Base-by-base conservation (phyloP, 495 filamentous ascomycete genomes). In the Hapsidospora chrysogenum region DNA sequence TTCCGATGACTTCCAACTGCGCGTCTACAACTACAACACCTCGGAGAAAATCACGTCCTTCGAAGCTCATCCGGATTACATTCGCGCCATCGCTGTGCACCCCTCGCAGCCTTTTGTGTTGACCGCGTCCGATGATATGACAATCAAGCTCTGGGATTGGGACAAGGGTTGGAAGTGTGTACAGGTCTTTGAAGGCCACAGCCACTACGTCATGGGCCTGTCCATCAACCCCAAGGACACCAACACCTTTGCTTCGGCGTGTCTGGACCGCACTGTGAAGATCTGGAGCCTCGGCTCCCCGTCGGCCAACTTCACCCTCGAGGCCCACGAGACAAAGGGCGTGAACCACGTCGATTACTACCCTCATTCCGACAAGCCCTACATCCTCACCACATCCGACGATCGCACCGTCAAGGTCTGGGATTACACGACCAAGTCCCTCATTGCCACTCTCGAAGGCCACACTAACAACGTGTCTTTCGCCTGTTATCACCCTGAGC, bases 151-250 rank as follows among this genome's bases (percentile, higher is more conserved):
- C 36, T 99, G 92, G 92, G 85, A 99, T 59, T 99, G 89, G 89
- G 89, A 96, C 46, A 86, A 84, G 53, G 72, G 72, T 42, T 99
- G 92, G 92, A 96, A 95, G 56, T 95, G 87, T 46, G 83, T 96
- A 13, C 84, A 94, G 53, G 78, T 94, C 28, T 99, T 94, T 47
- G 89, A 99, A 52, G 89, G 89, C n/a, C 92, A 99, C 49, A 80
- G 76, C 47, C 85, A 94, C 59, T 94, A 85, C 65, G 89, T 96
- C 27, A 97, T 97, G 92, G 85, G 85, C n/a, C 68, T 99, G 42
- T 76, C 92, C n/a, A 93, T 99, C 53, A 96, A 99, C 57, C 89
- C 89, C 11, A 99, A 96, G 56, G 89, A 96, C 46, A 95, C 92
- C 15, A 99, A 99, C 52, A 72, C 89, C 13, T 97, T 97, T 52